Base-by-base conservation (phyloP, 768 basidiomycete genomes). In the Auricularia heimuer region DNA sequence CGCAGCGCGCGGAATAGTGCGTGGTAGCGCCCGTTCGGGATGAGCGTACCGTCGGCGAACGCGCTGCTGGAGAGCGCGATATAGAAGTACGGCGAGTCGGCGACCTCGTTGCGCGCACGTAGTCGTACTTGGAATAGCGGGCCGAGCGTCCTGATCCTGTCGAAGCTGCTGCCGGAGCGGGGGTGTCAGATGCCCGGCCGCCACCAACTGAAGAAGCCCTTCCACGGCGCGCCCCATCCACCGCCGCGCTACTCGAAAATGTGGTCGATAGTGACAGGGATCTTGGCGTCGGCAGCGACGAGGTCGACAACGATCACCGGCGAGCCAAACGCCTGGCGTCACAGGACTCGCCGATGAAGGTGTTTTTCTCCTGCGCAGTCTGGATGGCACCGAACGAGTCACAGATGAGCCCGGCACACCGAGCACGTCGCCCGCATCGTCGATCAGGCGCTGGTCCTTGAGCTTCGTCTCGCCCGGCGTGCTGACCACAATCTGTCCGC, bases 11-110 rank as follows among this genome's bases (percentile, higher is more conserved):
- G 62, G 14, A 58, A 12, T 1, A 66, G 54, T 2, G 62, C 24
- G 44, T 51, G 63, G 62, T 79, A 79, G 18, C 64, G 65, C 12
- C 76, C 76, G 63, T 74, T 71, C 3, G 75, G 71, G n/a, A 76
- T 73, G 12, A 58, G 45, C 0, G 73, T 74, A 3, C 73, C 74
- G 58, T 74, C 74, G 8, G 69, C 64, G 60, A 72, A 74, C 3
- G 24, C 29, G 56, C 12, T 1, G 29, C 29, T 29, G 12, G 56
- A 24, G 11, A 36, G 24, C 21, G 56, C 29, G 2, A 60, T n/a
- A 3, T 36, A 3, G 24, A 18, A 21, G 56, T 60, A 34, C 56
- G 21, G 21, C 29, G 1, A 4, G 56, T 29, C n/a, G 56, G 4
- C 18, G 56, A 29, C 34, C 35, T 39, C 14, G 61, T 65, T 58